Base-by-base conservation (phyloP, 805 yeast species). In the Diddensiella caesifluorescens region DNA sequence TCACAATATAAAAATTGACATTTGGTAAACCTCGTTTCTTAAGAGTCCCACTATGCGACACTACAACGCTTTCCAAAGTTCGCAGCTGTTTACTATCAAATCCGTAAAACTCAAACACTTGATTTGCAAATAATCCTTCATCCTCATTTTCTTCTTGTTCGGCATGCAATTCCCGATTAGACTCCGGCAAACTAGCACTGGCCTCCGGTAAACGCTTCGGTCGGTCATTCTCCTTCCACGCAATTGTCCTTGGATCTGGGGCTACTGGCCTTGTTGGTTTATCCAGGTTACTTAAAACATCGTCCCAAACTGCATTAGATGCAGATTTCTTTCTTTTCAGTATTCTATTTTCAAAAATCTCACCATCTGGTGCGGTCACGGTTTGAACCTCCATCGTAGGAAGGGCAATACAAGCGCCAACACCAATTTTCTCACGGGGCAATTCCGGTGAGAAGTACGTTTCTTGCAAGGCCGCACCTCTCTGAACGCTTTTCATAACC, bases 21-120 rank as follows among this genome's bases (percentile, higher is more conserved):
- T 34, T 38, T 4, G 39, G 40, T 7, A 29, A 16, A 4, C 13
- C 22, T 6, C 20, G 15, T 4, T 40, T 38, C 3, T 52, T 44
- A 3, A 67, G 52, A 7, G 41, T 49, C 1, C 82, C 84, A 43
- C 61, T 64, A 48, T 74, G 74, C 0, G 74, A 68, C 38, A 48
- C 51, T 1, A 79, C 68, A 0, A 75, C 73, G 22, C 62, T 63
- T 3, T 49, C 44, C 22, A 79, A 59, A 3, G 70, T 63, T 1
- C 53, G 36, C 3, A 49, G 45, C 52, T 77, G 72, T 5, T 59
- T 55, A 1, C 54, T 45, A 5, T 62, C 59, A 46, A 69, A 80
- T 16, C 71, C 75, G 12, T 59, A 54, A 6, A 73, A 54, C 7
- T 62, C 48, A 51, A 82, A 78, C 6, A 55, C 52, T 40, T 65